Conservation (phyloP, 768 basidiomycete species). For the Leccinum uliginosum region DNA sequence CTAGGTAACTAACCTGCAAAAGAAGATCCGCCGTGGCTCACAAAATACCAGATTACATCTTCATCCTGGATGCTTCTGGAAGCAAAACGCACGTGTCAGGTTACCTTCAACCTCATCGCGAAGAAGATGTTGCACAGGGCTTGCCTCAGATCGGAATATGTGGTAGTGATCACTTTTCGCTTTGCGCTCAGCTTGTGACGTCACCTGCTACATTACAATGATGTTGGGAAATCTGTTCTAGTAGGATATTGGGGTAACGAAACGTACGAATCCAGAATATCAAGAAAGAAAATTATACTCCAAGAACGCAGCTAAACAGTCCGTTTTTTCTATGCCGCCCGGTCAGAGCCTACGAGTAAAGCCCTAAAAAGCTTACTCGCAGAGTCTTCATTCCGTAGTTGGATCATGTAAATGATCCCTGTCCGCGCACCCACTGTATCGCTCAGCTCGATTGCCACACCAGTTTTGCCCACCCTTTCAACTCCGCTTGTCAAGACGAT, state of each 20-base stretch:
- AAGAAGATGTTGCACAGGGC: slow-evolving; percentile 60
- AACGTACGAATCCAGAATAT: neutral
- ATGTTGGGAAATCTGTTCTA: slow-evolving; percentile 3
- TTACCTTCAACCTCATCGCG: slow-evolving; percentile 58
- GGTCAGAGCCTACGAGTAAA: slow-evolving; percentile 83
- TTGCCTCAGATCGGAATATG: slow-evolving; percentile 77
- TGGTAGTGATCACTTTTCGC: slow-evolving; percentile 83
- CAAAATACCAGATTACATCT: slow-evolving; percentile 74
- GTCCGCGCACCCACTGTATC: slow-evolving; percentile 81
- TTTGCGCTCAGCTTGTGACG: slow-evolving; percentile 58
- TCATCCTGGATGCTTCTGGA: slow-evolving; percentile 52
- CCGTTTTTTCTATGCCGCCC: slow-evolving; percentile 37
- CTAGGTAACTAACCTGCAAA: slow-evolving; percentile 47
- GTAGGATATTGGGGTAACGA: slow-evolving; percentile 12
- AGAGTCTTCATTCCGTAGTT: slow-evolving; percentile 83
- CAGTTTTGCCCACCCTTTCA: slow-evolving; percentile 97
- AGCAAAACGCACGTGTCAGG: slow-evolving; percentile 38
- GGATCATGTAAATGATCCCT: slow-evolving; percentile 96
- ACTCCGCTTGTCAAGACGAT: slow-evolving; percentile 96
- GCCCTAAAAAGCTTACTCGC: slow-evolving; percentile 83
- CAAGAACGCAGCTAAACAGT: neutral
- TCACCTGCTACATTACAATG: slow-evolving; percentile 8
- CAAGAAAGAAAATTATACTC: neutral
- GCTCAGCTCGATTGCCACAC: slow-evolving; percentile 93
- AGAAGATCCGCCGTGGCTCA: slow-evolving; percentile 6